These are phyloP conservation scores for Mycosarcoma mackinlayi DNA, from an alignment of 1,284 basidiomycete species.

Conservation along the genomic window DNA sequence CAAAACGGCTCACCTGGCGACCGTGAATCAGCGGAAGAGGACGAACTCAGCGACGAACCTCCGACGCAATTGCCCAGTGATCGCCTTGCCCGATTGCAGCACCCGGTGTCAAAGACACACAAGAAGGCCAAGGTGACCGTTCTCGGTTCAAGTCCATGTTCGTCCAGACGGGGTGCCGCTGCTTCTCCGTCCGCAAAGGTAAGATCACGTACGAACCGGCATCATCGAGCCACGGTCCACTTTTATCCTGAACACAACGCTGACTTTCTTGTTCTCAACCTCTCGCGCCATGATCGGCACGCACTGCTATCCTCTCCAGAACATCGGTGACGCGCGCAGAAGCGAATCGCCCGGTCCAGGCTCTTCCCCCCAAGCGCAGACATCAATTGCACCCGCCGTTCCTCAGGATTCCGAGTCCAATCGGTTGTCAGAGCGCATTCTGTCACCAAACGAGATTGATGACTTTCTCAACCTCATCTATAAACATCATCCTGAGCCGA, in stretches of 20 bases:
- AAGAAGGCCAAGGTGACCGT: slow-evolving; percentile 4
- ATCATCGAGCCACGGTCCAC: too few species aligned
- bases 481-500: slow-evolving; percentile 44
- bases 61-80: not conserved
- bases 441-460: slow-evolving; percentile 36
- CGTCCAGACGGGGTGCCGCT: slow-evolving; percentile 6
- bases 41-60: slow-evolving; percentile 33
- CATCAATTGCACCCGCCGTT: not conserved
- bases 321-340: too few species aligned
- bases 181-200: slow-evolving; percentile 13
- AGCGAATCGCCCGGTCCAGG: slow-evolving; percentile 10
- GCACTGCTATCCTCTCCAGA: slow-evolving; percentile 3
- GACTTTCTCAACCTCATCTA: slow-evolving; percentile 39
- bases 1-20: not conserved
- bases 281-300: too few species aligned
- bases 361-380: slow-evolving; percentile 14
- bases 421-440: slow-evolving; percentile 7
- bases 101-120: slow-evolving; percentile 9
- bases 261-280: not conserved
- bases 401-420: not conserved
- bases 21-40: slow-evolving; percentile 27
- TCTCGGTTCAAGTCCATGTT: slow-evolving; percentile 13
- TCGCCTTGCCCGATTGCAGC: slow-evolving; percentile 3
- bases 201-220: not conserved
- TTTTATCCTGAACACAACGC: too few species aligned